A percentile compares a stretch with the other conserved stretches of the same genome.
Evolutionary conservation across 495 filamentous ascomycete species (phyloP).

Genomic region (Hypoxylon fragiforme): DNA sequence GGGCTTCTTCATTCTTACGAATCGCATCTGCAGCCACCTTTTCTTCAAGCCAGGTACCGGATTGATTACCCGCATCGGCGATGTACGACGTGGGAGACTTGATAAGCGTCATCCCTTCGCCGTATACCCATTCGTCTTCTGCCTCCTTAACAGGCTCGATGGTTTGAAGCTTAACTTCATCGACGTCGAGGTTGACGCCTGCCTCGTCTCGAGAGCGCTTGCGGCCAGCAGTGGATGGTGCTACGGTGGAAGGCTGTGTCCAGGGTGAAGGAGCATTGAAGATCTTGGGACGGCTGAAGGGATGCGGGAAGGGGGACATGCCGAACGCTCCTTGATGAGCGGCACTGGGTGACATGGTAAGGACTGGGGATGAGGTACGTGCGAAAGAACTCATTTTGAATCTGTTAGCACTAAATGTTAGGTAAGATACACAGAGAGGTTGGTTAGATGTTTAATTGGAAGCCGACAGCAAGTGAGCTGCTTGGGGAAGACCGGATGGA

Average conservation of each 20-base stretch:
- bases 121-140: constrained; percentile 64
- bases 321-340: constrained; percentile 51
- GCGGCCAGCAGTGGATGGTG: constrained; percentile 54
- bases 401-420: constrained; percentile 43
- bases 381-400: constrained; percentile 53
- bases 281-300: constrained; percentile 44
- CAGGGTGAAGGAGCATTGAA: constrained; percentile 22
- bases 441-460: constrained; percentile 28
- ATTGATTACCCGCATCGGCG: constrained; percentile 70
- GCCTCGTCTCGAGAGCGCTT: constrained; percentile 70
- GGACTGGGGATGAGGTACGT: constrained; percentile 55
- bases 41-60: constrained; percentile 79
- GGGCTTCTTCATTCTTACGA: constrained; percentile 44
- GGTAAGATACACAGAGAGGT: constrained; percentile 35
- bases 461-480: too few species aligned
- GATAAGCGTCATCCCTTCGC: constrained; percentile 75
- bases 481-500: not conserved
- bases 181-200: constrained; percentile 57
- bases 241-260: constrained; percentile 16
- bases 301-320: constrained; percentile 44
- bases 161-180: constrained; percentile 40
- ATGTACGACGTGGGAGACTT: constrained; percentile 65
- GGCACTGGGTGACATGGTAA: constrained; percentile 53
- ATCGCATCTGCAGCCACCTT: constrained; percentile 52
- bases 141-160: constrained; percentile 49